phyloP scores from a whole-genome alignment of 2,329 filamentous ascomycete genomes.

The Pseudocercospora musae region DNA sequence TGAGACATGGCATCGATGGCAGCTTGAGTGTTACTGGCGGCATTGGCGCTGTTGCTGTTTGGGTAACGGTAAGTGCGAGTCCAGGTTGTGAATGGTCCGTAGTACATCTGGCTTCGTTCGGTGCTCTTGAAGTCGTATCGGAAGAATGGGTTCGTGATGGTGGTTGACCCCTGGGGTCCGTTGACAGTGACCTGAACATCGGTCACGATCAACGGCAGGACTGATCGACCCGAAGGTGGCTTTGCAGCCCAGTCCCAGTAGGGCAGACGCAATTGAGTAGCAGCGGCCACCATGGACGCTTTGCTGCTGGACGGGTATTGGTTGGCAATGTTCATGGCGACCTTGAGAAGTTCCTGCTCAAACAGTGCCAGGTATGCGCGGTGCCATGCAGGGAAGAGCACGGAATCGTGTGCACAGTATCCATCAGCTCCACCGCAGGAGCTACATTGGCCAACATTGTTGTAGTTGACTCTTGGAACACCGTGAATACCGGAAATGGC shows the following conservation, averaged over 20 bases:
- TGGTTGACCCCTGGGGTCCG: constrained; percentile 20
- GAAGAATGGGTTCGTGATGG: constrained; percentile 30
- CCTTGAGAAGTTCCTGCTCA: constrained; percentile 28
- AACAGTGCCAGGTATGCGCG: constrained; percentile 29
- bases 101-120: constrained; percentile 18
- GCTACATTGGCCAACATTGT: constrained; percentile 22
- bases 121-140: constrained; percentile 26
- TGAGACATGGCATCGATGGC: constrained; percentile 19
- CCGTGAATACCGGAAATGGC: constrained; percentile 29
- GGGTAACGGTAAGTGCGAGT: constrained; percentile 26
- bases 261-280: constrained; percentile 25
- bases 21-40: constrained; percentile 16
- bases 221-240: constrained; percentile 9
- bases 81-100: constrained; percentile 25
- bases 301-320: constrained; percentile 14
- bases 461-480: constrained; percentile 25
- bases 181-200: constrained; percentile 24
- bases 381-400: constrained; percentile 31
- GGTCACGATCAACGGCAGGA: constrained; percentile 24
- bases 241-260: constrained; percentile 32
- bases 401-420: constrained; percentile 29
- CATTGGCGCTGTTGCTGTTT: constrained; percentile 20
- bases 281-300: constrained; percentile 19
- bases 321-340: constrained; percentile 20
- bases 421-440: constrained; percentile 23